Base-by-base conservation (phyloP, 768 basidiomycete species). In the Leccinum olivaceopallidum region DNA sequence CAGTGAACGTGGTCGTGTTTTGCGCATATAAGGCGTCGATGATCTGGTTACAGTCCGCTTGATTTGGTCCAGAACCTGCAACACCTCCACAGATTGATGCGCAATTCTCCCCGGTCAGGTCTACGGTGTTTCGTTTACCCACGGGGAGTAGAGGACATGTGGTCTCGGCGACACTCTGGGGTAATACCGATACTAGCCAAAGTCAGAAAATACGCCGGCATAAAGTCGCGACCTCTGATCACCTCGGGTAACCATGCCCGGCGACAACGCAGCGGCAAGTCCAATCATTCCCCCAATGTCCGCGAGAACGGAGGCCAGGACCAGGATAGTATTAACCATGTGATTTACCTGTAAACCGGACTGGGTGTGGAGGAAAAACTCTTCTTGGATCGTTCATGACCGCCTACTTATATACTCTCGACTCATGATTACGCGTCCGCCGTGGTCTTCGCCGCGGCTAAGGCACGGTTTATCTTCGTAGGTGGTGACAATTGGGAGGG, bases 21-120 rank as follows among this genome's bases (percentile, higher is more conserved):
- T 53, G 32, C 22, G 44, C 34, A 32, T 57, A 32, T 9, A 63
- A 8, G 2, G 44, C n/a, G 36, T 60, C 39, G 8, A 63, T 54
- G 6, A 51, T 50, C 47, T 58, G 55, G 26, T 51, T 55, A 5
- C 56, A 58, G 48, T 63, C 61, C n/a, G 9, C 56, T 32, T 59
- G 56, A 59, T 55, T 63, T 6, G 49, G 62, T 6, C 62, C 56
- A 18, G 53, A 47, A 5, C 49, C 49, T n/a, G 60, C 53, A 7
- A 53, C 28, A 2, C 60, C 60, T 14, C 9, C 32, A 24, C 60
- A 59, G 3, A 39, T 50, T 26, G 39, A 36, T 13, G 60, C 53
- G 24, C 60, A 55, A 24, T 24, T 51, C 26, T n/a, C 53, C 20
- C 60, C 39, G 1, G 39, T 63, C 53, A 62, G 22, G 48, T 52